These are phyloP conservation scores for Suhomyces guaymorum DNA, from an alignment of 1,139 yeast genomes.

Conservation along the genomic window DNA sequence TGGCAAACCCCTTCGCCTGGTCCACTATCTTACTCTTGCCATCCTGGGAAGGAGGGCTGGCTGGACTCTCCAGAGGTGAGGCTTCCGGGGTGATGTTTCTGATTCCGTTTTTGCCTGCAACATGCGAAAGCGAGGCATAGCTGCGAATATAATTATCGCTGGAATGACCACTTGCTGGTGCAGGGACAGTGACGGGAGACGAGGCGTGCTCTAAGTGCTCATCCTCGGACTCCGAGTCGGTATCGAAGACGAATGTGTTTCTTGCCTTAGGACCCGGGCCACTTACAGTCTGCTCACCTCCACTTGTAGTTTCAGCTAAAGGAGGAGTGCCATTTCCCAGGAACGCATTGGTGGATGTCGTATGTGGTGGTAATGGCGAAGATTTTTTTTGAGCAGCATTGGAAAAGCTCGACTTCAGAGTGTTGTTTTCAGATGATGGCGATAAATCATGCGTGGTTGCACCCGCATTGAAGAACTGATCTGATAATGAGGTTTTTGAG, in stretches of 20 bases:
- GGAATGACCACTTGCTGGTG: not conserved
- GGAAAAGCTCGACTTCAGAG: no score
- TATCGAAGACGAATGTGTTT: constrained; percentile 34
- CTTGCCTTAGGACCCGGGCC: constrained; percentile 7
- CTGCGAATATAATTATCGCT: constrained; percentile 22
- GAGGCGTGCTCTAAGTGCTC: constrained; percentile 24
- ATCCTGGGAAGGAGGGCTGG: constrained; percentile 3
- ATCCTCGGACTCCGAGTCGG: constrained; percentile 33
- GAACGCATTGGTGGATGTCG: constrained; percentile 48
- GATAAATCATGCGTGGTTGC: constrained; percentile 2
- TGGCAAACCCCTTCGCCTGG: constrained; percentile 45
- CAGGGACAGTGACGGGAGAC: no score
- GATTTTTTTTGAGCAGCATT: constrained; percentile 40
- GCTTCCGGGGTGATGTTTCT: constrained; percentile 33
- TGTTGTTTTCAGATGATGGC: constrained; percentile 16
- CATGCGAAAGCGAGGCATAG: constrained; percentile 50
- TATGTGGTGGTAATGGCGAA: constrained; percentile 48
- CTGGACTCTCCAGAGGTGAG: constrained; percentile 9
- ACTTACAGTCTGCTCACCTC: not conserved
- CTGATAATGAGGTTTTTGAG: no score
- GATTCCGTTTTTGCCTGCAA: constrained; percentile 50
- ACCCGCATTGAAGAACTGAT: constrained; percentile 7
- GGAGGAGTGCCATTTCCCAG: constrained; percentile 34
- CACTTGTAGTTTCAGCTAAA: constrained; percentile 3
- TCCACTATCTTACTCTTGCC: constrained; percentile 31